Evolutionary conservation across 768 basidiomycete species (phyloP), one percentile per base, ranked within the genome.

Genomic region (Goffeauzyma gilvescens): DNA sequence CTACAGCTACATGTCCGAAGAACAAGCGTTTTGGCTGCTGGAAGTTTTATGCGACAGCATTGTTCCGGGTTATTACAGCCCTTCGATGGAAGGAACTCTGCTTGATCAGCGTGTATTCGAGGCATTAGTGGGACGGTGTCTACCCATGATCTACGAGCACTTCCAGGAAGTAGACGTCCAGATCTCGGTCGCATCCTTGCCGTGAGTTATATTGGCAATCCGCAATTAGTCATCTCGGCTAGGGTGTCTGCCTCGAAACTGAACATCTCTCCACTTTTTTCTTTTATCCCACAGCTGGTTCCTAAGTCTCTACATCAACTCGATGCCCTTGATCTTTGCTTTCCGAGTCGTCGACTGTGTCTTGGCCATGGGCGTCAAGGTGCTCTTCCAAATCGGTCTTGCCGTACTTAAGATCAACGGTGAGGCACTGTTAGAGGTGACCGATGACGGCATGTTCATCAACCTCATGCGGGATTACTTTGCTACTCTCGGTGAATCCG

Each of bases 41-140:
- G 83, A 89, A 56, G 84, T 95, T 1, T 70, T 98, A 5, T 96
- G 93, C 53, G 85, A 89, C 55, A 76, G 90, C 12, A 74, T 96
- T 21, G 68, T 98, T 21, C 93, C 93, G 3, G 90, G 90, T n/a
- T 95, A 95, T 64, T 95, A 93, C 60, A 79, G 86, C 50, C 84
- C 86, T 2, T 90, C 89, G 0, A 98, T 98, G 93, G 86, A 95
- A 54, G 93, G 93, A 12, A 98, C 93, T 0, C 72, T 98, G 9
- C 75, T 98, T n/a, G 93, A 98, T 59, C 93, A 98, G 62, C 74
- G 87, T 15, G 93, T 98, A 0, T 98, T 98, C 49, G 93, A 98
- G 60, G 76, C 87, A 5, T 71, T 98, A 24, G 89, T 96, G 6
- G 72, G 79, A 42, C 75, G 76, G 41, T 83, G 81, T 66, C 69